A percentile compares a stretch with the other conserved stretches of the same genome.
These are phyloP conservation scores for Citrullus mucosospermus DNA, from an alignment of 306 rosid species.

Conservation along the genomic window DNA sequence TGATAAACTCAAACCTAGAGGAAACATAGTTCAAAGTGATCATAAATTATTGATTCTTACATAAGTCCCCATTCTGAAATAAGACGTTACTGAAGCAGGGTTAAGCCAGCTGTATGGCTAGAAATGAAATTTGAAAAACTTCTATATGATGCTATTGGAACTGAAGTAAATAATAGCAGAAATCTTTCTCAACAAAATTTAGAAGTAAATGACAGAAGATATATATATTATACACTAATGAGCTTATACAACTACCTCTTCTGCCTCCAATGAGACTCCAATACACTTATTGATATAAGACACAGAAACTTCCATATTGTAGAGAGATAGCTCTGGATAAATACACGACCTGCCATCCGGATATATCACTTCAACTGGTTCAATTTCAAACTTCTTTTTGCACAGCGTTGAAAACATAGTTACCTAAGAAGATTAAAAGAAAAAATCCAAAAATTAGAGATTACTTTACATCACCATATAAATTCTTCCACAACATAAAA, in stretches of 20 bases:
- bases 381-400: conserved; percentile 62
- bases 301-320: conserved; percentile 77
- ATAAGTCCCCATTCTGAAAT: neutral
- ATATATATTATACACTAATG: neutral
- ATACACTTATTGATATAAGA: conserved; percentile 49
- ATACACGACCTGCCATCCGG: conserved; percentile 58
- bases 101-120: neutral
- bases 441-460: conserved; percentile 7
- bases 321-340: conserved; percentile 75
- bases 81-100: neutral
- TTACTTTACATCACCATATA: conserved; percentile 8
- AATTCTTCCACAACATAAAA: conserved; percentile 6
- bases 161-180: neutral
- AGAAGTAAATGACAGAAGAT: neutral
- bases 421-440: conserved; percentile 35
- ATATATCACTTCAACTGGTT: conserved; percentile 76
- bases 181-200: neutral
- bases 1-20: neutral
- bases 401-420: conserved; percentile 65
- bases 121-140: neutral
- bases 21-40: neutral
- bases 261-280: conserved; percentile 69
- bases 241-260: conserved; percentile 24
- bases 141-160: neutral
- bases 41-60: neutral